Evolutionary conservation across 1,284 basidiomycete genomes (phyloP), one percentile per base, ranked within the genome.

Genomic region (Apiotrichum montevideense): DNA sequence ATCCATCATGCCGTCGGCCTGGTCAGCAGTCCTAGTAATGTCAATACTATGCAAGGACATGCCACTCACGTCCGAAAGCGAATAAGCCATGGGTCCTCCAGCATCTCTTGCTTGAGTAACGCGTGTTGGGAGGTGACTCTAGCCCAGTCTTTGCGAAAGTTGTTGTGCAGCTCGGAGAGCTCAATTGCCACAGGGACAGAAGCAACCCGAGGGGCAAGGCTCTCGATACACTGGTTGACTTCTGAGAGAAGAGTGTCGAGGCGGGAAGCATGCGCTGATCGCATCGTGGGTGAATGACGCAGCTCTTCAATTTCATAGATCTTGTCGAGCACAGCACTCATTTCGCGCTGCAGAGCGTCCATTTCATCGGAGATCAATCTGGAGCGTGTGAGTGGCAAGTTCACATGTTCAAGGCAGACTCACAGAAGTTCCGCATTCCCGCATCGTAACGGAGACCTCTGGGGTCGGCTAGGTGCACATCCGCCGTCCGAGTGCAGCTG

Each of bases 1-100:
- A 34, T 86, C 84, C 90, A 98, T 94, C 92, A 98, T 95, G 34
- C 88, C 90, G 69, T 94, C 88, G 37, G 92, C 92, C 74, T 97
- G 93, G 61, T 89, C 86, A 11, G 72, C 73, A 1, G 74, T 68
- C 3, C 73, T 76, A 54, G 3, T 37, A 21, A 21, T 21, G 41
- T 50, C 37, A 8, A 37, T 29, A 46, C 46, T 15, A 21, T 32
- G 54, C 57, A 45, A 58, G 54, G 9, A 14, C 14, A n/a, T 11
- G 15, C 34, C 4, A 92, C 91, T 63, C 45, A 74, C 40, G 89
- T 92, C 62, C 90, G 82, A 74, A 97, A 97, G n/a, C 96, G 87
- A 8, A 87, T 87, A 66, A 97, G 81, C 87, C 91, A 96, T 69
- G 91, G 93, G 75, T 97, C 93, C 74, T 97, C 95, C 74, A 90